Conservation (phyloP, 352 stramenopile species). For the Globisporangium carolinianum region DNA sequence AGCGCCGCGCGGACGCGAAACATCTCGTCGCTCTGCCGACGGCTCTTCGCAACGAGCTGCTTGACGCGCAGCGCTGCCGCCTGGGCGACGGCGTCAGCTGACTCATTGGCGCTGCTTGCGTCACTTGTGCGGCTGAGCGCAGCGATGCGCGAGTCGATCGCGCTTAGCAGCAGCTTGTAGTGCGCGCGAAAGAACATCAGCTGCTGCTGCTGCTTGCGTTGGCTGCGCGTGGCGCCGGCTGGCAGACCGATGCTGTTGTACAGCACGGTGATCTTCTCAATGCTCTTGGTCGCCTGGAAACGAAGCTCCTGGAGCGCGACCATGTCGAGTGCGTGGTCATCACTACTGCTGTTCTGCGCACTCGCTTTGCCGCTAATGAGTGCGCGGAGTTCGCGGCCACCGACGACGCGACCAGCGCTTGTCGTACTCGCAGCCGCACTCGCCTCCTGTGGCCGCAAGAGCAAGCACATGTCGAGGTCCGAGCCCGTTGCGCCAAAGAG, state of each 20-base stretch:
- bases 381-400: constrained; percentile 32
- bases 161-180: constrained; percentile 22
- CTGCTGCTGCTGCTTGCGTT: constrained; percentile 25
- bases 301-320: constrained; percentile 33
- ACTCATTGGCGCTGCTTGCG: constrained; percentile 3
- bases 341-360: background rate
- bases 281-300: constrained; percentile 36
- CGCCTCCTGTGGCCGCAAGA: constrained; percentile 14
- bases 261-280: constrained; percentile 34
- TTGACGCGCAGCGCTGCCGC: constrained; percentile 21
- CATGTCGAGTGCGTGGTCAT: constrained; percentile 14
- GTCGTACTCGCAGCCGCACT: background rate
- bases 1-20: constrained; percentile 42
- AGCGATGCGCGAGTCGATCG: constrained; percentile 21
- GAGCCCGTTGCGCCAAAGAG: constrained; percentile 63
- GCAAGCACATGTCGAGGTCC: constrained; percentile 73
- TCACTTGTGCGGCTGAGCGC: constrained; percentile 5
- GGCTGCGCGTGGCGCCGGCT: background rate
- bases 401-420: constrained; percentile 10
- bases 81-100: constrained; percentile 4
- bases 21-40: constrained; percentile 35
- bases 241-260: constrained; percentile 1
- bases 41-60: constrained; percentile 27
- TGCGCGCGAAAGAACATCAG: constrained; percentile 42
- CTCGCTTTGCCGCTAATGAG: constrained; percentile 25